Conservation (phyloP, 805 yeast species). For the Yarrowia porcina region DNA sequence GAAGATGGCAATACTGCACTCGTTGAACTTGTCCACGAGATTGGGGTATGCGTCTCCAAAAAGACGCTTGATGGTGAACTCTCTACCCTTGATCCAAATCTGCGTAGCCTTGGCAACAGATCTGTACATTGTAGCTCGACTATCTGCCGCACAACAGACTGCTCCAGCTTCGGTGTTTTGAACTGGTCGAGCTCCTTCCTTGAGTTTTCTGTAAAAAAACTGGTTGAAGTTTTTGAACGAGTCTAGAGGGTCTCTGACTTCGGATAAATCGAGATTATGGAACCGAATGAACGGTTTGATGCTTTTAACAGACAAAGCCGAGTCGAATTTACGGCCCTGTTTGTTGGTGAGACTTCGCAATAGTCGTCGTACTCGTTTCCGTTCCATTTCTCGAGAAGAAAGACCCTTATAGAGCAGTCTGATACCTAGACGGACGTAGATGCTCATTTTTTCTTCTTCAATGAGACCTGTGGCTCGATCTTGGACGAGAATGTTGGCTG, state of each 20-base stretch:
- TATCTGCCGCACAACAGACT: slow-evolving; percentile 77
- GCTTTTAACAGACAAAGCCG: slow-evolving; percentile 58
- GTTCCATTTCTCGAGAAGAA: slow-evolving; percentile 49
- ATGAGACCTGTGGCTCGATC: slow-evolving; percentile 85
- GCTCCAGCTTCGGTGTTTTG: slow-evolving; percentile 53
- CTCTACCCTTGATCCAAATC: slow-evolving; percentile 86
- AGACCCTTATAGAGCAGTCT: slow-evolving; percentile 76
- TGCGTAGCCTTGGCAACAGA: slow-evolving; percentile 59
- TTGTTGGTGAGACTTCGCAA: slow-evolving; percentile 65
- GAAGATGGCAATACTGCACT: slow-evolving; percentile 71
- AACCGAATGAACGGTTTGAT: slow-evolving; percentile 77
- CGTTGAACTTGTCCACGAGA: slow-evolving; percentile 41
- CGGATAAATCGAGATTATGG: slow-evolving; percentile 72
- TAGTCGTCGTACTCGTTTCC: slow-evolving; percentile 56
- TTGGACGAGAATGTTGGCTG: slow-evolving; percentile 92
- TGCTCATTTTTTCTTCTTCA: slow-evolving; percentile 89
- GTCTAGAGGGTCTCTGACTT: slow-evolving; percentile 54
- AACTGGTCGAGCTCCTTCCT: slow-evolving; percentile 64
- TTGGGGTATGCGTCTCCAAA: slow-evolving; percentile 46
- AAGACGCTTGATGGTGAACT: slow-evolving; percentile 64
- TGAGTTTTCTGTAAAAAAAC: slow-evolving; percentile 77
- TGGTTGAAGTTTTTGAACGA: slow-evolving; percentile 75
- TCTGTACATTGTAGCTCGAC: slow-evolving; percentile 70
- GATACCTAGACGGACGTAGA: slow-evolving; percentile 84
- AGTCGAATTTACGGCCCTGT: slow-evolving; percentile 83